Conservation (phyloP, 371 early-diverging fungal species). For the Mucor ambiguus region DNA sequence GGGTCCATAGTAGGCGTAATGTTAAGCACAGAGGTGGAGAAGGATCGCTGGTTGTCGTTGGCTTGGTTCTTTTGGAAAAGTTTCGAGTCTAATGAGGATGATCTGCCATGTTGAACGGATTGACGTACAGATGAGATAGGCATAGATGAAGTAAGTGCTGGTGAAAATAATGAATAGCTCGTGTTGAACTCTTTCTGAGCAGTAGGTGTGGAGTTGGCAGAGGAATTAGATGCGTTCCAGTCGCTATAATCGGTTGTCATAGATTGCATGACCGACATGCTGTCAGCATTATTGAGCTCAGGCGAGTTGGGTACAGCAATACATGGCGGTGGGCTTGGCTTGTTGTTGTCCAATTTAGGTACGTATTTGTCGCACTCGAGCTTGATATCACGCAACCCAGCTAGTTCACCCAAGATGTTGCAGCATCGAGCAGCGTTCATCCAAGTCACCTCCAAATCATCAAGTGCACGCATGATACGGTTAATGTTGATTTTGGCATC, state of each 20-base stretch:
- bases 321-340: slow-evolving; percentile 25
- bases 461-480: slow-evolving; percentile 38
- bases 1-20: slow-evolving; percentile 35
- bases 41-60: not conserved
- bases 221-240: not conserved
- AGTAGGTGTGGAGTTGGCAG: not conserved
- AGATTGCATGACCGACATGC: not conserved
- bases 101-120: not conserved
- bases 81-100: not conserved
- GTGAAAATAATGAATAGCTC: not conserved
- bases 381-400: slow-evolving; percentile 43
- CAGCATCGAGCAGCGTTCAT: slow-evolving; percentile 37
- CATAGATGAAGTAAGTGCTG: slow-evolving; percentile 6
- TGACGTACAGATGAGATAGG: slow-evolving; percentile 25
- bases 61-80: not conserved
- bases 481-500: slow-evolving; percentile 45
- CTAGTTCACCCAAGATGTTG: slow-evolving; percentile 49
- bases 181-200: not conserved
- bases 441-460: slow-evolving; percentile 44
- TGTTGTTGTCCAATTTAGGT: slow-evolving; percentile 5
- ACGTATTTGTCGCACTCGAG: slow-evolving; percentile 26
- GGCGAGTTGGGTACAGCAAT: slow-evolving; percentile 32
- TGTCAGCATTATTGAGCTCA: not conserved
- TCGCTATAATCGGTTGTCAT: not conserved
- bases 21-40: slow-evolving; percentile 5